A percentile compares a stretch with the other conserved stretches of the same genome.
These are phyloP conservation scores for Spiraea crenata DNA, from an alignment of 331 rosid genomes.

Conservation along the genomic window DNA sequence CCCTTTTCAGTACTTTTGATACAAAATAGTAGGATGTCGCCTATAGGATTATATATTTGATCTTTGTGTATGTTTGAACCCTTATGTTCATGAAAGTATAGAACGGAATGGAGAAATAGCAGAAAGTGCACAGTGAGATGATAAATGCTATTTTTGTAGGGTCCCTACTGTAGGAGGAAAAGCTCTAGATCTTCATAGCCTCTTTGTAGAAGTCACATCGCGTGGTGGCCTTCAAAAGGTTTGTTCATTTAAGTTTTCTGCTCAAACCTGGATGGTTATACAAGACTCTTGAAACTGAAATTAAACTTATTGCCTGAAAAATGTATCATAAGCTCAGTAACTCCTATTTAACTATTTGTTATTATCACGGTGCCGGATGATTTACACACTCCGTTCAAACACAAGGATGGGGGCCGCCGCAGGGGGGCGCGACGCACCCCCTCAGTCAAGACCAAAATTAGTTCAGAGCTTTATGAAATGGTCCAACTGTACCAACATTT, in stretches of 20 bases:
- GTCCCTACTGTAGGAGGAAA: constrained; percentile 75
- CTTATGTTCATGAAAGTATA: constrained; percentile 14
- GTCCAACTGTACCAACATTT: not conserved
- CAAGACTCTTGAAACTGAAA: not conserved
- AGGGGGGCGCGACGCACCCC: too few species aligned
- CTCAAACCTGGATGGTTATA: not conserved
- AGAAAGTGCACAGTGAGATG: constrained; percentile 9
- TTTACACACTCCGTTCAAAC: not conserved
- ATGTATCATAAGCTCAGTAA: not conserved
- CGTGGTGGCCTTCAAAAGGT: constrained; percentile 89
- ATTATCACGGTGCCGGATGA: not conserved
- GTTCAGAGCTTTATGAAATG: not conserved
- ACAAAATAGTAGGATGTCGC: not conserved
- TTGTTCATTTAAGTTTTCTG: constrained; percentile 11
- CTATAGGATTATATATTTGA: not conserved
- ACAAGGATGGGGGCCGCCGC: not conserved
- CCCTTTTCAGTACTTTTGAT: not conserved
- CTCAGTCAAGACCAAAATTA: not conserved
- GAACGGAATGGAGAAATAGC: constrained; percentile 10
- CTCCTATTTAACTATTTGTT: not conserved
- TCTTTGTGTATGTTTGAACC: not conserved
- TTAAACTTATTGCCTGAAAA: constrained; percentile 8
- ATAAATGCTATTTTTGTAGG: constrained; percentile 37
- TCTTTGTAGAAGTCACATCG: constrained; percentile 74
- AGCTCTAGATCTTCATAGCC: constrained; percentile 62